Evolutionary conservation across 2,329 filamentous ascomycete species (phyloP).

Genomic region (Fusarium sp.): DNA sequence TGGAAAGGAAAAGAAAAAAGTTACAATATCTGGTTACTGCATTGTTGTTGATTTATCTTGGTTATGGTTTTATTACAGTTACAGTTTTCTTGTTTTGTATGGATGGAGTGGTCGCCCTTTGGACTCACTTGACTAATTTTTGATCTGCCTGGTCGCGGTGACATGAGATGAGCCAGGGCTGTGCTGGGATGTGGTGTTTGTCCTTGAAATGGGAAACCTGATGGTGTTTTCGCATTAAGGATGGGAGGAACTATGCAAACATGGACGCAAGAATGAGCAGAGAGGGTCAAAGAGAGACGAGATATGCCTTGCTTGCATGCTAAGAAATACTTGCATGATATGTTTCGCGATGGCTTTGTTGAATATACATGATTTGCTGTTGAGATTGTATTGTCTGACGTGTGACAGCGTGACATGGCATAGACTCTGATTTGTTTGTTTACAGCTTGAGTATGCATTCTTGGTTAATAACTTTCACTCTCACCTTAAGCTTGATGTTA

Average conservation of each 20-base stretch:
- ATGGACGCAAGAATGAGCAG: slow-evolving; percentile 33
- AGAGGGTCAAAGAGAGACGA: slow-evolving; percentile 24
- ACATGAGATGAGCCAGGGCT: slow-evolving; percentile 29
- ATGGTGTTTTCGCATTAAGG: slow-evolving; percentile 3
- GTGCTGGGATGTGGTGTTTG: slow-evolving; percentile 23
- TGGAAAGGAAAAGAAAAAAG: slow-evolving; percentile 52
- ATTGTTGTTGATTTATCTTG: slow-evolving; percentile 41
- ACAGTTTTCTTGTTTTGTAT: slow-evolving; percentile 25
- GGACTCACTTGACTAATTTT: slow-evolving; percentile 46
- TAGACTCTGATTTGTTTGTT: not conserved
- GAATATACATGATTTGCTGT: slow-evolving; percentile 24
- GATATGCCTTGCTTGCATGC: slow-evolving; percentile 24
- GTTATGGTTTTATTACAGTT: slow-evolving; percentile 34
- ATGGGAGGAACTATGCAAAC: slow-evolving; percentile 17
- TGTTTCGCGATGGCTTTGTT: slow-evolving; percentile 24
- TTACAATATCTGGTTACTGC: slow-evolving; percentile 44
- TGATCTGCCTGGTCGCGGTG: slow-evolving; percentile 47
- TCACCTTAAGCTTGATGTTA: not conserved
- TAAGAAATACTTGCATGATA: slow-evolving; percentile 11
- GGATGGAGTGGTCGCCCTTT: slow-evolving; percentile 22
- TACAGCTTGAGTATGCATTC: not conserved
- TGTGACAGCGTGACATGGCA: not conserved
- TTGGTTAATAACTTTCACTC: not conserved
- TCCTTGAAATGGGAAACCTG: slow-evolving; percentile 1
- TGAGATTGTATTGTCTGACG: not conserved